Conservation (phyloP, 441 rosid species). For the Adansonia rubrostipa region DNA sequence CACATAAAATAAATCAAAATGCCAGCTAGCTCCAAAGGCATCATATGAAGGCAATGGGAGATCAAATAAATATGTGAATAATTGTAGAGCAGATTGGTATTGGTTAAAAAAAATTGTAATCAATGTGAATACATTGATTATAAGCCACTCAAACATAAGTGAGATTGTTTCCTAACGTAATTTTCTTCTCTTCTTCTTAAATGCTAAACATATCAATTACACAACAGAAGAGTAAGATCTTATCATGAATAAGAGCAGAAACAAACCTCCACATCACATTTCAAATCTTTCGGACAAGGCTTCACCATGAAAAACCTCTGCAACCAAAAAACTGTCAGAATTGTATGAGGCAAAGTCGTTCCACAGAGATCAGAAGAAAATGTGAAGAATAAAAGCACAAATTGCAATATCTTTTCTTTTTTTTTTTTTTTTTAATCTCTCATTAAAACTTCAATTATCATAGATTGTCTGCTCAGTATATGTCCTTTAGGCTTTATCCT, state of each 20-base stretch:
- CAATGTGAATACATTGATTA: background rate
- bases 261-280: constrained; percentile 92
- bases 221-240: background rate
- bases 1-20: constrained; percentile 10
- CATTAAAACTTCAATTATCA: background rate
- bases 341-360: constrained; percentile 2
- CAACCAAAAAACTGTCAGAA: constrained; percentile 34
- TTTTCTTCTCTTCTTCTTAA: background rate
- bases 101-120: background rate
- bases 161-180: background rate
- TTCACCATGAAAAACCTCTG: constrained; percentile 92
- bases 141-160: background rate
- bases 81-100: background rate
- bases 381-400: background rate
- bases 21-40: background rate
- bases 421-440: background rate
- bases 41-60: background rate
- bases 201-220: background rate
- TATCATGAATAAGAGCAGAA: constrained; percentile 26
- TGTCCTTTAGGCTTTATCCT: background rate
- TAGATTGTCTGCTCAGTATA: background rate
- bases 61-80: background rate
- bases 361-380: background rate
- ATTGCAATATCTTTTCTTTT: background rate
- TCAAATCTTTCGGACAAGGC: constrained; percentile 91